Percentiles rank a stretch among this genome's conserved stretches.
Conservation (phyloP, 2,329 filamentous ascomycete species). For the Seiridium cupressi region DNA sequence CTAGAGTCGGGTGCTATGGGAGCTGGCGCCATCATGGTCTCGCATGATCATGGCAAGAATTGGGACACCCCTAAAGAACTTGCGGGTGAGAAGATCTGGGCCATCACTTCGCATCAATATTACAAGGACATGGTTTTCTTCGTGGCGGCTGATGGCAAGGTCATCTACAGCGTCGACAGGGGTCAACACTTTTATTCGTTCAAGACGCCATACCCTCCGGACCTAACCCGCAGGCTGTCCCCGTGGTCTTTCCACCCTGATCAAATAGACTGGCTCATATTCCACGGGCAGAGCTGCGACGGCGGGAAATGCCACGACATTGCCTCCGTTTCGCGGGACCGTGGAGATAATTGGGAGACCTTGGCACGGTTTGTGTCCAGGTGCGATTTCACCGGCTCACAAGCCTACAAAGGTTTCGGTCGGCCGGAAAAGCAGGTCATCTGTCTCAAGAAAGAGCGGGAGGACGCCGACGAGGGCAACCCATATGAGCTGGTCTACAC, state of each 20-base stretch:
- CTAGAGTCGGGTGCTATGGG: conserved; percentile 44
- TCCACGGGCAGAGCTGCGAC: conserved; percentile 73
- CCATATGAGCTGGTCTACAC: conserved; percentile 72
- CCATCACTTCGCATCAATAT: conserved; percentile 75
- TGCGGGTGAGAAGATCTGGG: conserved; percentile 65
- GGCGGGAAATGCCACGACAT: conserved; percentile 62
- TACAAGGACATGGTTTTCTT: conserved; percentile 87
- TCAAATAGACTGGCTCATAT: conserved; percentile 87
- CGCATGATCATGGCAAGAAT: conserved; percentile 82
- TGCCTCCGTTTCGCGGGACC: conserved; percentile 76
- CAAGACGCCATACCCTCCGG: conserved; percentile 59
- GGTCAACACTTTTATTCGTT: conserved; percentile 74
- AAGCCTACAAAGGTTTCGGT: conserved; percentile 49
- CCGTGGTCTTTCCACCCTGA: conserved; percentile 79
- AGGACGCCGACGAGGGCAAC: conserved; percentile 63
- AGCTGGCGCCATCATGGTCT: conserved; percentile 65
- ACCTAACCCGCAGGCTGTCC: conserved; percentile 30
- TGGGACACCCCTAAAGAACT: conserved; percentile 68
- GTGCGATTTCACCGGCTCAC: conserved; percentile 81
- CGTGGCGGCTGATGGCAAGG: conserved; percentile 63
- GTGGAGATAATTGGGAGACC: conserved; percentile 76
- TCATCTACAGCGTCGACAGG: conserved; percentile 80
- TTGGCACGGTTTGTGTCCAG: conserved; percentile 72
- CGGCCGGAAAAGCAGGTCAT: conserved; percentile 50
- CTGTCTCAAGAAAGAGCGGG: conserved; percentile 61